Percentiles rank a stretch among this genome's conserved stretches.
Conservation (phyloP, 192 early-diverging fungal genomes). For the Coemansia sp. region DNA sequence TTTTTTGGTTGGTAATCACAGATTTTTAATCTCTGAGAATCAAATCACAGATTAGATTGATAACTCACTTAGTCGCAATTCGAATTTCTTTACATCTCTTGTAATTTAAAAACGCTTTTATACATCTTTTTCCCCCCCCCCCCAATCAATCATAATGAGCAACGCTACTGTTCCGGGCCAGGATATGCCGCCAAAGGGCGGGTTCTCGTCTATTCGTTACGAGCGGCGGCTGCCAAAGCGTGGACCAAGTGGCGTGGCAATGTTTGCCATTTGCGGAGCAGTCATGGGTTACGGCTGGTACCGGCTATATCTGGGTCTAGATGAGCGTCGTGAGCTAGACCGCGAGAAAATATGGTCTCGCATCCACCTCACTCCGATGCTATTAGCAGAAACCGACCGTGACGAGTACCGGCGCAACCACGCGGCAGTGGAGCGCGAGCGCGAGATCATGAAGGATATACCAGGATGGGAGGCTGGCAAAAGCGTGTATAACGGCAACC, state of each 20-base stretch:
- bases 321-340: constrained; percentile 72
- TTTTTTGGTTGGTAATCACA: too few species aligned
- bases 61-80: neutral
- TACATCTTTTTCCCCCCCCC: neutral
- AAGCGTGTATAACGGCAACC: constrained; percentile 89
- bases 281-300: constrained; percentile 87
- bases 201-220: constrained; percentile 85
- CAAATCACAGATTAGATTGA: constrained; percentile 1
- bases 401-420: constrained; percentile 83
- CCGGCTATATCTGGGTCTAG: constrained; percentile 50
- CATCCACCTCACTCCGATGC: constrained; percentile 87
- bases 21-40: neutral
- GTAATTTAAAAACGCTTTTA: neutral
- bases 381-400: constrained; percentile 93
- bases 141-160: constrained; percentile 16
- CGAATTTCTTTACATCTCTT: too few species aligned
- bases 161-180: constrained; percentile 17
- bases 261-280: constrained; percentile 74
- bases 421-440: constrained; percentile 73
- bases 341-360: constrained; percentile 94
- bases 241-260: constrained; percentile 86
- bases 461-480: constrained; percentile 77
- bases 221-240: constrained; percentile 85
- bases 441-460: constrained; percentile 86
- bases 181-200: constrained; percentile 53